Conservation (phyloP, 208 protist genomes). For the Acanthamoeba divionensis region DNA sequence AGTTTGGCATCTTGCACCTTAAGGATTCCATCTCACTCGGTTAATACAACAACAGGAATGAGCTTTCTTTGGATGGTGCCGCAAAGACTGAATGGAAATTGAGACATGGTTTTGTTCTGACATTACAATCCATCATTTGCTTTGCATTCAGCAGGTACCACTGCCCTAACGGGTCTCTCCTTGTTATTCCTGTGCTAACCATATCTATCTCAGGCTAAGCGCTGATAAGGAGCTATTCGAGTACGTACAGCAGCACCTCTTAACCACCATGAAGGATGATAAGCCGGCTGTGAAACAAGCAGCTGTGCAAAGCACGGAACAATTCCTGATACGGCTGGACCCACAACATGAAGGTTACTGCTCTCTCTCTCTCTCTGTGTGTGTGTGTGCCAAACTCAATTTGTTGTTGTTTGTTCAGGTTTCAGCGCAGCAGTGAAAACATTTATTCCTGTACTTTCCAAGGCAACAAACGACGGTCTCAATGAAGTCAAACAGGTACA, state of each 20-base stretch:
- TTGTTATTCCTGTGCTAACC: neutral
- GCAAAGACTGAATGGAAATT: conserved; percentile 47
- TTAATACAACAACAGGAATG: neutral
- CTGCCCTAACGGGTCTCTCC: neutral
- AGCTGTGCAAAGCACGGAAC: neutral
- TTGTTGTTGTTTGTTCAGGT: neutral
- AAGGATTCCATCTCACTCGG: too few relatives aligned
- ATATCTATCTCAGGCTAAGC: neutral
- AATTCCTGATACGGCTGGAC: neutral
- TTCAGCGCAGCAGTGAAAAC: neutral
- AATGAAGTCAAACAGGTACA: conserved; percentile 20
- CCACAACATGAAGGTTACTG: neutral
- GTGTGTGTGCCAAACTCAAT: neutral
- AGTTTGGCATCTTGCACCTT: too few relatives aligned
- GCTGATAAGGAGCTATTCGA: conserved; percentile 7
- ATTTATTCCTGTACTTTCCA: neutral
- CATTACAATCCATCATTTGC: conserved; percentile 6
- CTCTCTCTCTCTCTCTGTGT: neutral
- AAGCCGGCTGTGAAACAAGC: conserved; percentile 20
- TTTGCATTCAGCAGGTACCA: neutral
- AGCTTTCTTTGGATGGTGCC: conserved; percentile 21
- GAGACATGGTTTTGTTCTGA: conserved; percentile 4
- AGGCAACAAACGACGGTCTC: neutral
- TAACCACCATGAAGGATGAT: conserved; percentile 16
- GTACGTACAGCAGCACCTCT: neutral